Percentiles rank a stretch among this genome's conserved stretches.
Conservation (phyloP, 176 grass and related monocot species). For the Cenchrus americanus region DNA sequence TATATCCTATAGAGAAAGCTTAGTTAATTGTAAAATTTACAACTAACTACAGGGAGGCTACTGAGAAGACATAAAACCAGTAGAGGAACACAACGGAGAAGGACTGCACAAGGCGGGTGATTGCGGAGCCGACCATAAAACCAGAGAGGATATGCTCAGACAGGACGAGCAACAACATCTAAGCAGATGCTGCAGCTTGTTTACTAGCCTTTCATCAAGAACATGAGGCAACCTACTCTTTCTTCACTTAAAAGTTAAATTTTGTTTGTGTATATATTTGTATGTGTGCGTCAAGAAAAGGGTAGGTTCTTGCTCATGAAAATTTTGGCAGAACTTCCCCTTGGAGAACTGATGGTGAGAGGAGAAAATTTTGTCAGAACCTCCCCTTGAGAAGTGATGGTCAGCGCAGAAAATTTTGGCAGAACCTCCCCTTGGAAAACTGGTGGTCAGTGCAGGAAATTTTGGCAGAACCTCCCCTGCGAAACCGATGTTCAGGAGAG, state of each 20-base stretch:
- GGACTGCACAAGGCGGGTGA: constrained; percentile 89
- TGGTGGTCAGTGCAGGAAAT: neutral
- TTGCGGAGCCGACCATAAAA: constrained; percentile 77
- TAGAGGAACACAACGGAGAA: constrained; percentile 99
- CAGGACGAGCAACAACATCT: constrained; percentile 76
- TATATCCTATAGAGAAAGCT: neutral
- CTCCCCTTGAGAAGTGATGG: constrained; percentile 41
- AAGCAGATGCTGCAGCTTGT: constrained; percentile 28
- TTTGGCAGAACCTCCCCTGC: constrained; percentile 13
- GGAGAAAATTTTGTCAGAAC: constrained; percentile 46
- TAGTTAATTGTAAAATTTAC: constrained; percentile 2
- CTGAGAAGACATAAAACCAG: constrained; percentile 99
- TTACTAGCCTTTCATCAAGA: constrained; percentile 55
- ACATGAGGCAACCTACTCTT: constrained; percentile 15
- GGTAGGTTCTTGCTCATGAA: neutral
- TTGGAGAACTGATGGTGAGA: neutral
- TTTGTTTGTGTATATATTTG: neutral
- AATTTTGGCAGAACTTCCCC: constrained; percentile 53
- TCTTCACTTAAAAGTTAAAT: constrained; percentile 14
- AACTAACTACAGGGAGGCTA: constrained; percentile 35
- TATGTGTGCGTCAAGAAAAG: neutral
- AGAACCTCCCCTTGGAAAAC: constrained; percentile 37
- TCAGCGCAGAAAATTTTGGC: constrained; percentile 34
- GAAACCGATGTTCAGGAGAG: neutral
- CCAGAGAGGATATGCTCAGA: constrained; percentile 60